Percentiles rank a stretch among this genome's conserved stretches.
Evolutionary conservation across 345 rosid genomes (phyloP).

Genomic region (Brassica carinata): DNA sequence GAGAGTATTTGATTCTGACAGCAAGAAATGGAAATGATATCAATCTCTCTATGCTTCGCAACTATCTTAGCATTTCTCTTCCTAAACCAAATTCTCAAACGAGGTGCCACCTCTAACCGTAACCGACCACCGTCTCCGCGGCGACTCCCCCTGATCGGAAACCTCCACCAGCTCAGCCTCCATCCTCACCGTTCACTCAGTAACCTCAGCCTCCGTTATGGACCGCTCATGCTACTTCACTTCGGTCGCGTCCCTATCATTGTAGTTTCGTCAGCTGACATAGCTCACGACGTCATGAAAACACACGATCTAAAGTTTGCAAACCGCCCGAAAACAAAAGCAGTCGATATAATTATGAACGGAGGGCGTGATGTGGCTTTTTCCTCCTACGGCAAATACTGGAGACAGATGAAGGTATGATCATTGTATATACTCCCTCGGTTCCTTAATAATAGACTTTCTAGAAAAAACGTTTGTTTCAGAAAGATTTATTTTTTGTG

Average conservation of each 20-base stretch:
- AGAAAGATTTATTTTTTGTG: no score
- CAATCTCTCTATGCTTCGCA: neutral
- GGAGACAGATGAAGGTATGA: conserved; percentile 55
- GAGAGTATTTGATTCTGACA: neutral
- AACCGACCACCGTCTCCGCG: conserved; percentile 45
- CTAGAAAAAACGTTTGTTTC: no score
- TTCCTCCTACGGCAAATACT: conserved; percentile 59
- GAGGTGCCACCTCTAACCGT: no score
- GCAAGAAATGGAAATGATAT: conserved; percentile 9
- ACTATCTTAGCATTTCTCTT: conserved; percentile 3
- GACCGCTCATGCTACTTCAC: conserved; percentile 58
- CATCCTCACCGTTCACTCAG: conserved; percentile 50
- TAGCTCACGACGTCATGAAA: conserved; percentile 50
- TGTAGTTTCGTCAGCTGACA: conserved; percentile 54
- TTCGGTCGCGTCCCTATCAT: conserved; percentile 46
- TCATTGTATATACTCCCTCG: neutral
- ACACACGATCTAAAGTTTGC: conserved; percentile 52
- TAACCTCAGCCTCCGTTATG: conserved; percentile 41
- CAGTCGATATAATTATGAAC: conserved; percentile 34
- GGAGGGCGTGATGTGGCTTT: conserved; percentile 38
- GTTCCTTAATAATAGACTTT: no score
- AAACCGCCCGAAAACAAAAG: conserved; percentile 38
- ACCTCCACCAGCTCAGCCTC: conserved; percentile 53
- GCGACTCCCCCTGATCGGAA: conserved; percentile 55
- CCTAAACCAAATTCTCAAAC: neutral